Evolutionary conservation across 75 land plant species (phyloP), one percentile per base, ranked within the genome.

Genomic region (Cunninghamia lanceolata): DNA sequence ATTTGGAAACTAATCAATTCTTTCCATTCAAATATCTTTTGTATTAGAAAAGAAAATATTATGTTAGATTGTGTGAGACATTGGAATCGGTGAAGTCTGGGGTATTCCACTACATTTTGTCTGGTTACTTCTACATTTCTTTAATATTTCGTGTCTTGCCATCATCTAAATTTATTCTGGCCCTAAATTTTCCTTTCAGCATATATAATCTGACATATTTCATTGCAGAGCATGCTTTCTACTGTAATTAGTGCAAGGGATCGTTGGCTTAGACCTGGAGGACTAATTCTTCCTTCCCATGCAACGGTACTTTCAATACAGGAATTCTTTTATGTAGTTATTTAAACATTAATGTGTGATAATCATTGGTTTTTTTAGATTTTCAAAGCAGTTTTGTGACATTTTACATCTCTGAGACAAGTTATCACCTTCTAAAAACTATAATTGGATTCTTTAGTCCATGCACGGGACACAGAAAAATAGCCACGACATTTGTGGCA

Each of bases 181-280:
- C 2, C 15, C 68, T 63, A 63, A 56, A 56, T 25, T 63, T 63
- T 63, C n/a, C n/a, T 43, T 80, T 16, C 30, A 9, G 47, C 9
- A 10, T 25, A 19, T 42, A 30, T n/a, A 43, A 10, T 80, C 4
- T 80, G 50, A 34, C 1, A 4, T 30, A 80, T 80, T 80, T 3
- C 1, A 43, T 80, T 91, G 87, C 86, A 97, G 99, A 98, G 98
- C 77, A 98, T 98, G 99, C 92, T 98, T 59, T 84, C 89, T 19
- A 98, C 97, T 91, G 95, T 98, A 7, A 92, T 98, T 71, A 91
- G 85, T 89, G 99, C 99, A 45, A 92, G 99, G 84, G 99, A 98
- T 90, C 93, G 99, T 16, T 98, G 99, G 99, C 91, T 98, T 21
- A 98, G 95, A 84, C 94, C 94, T 78, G 99, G 99, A 87, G 99